Evolutionary conservation across 2,329 filamentous ascomycete species (phyloP), one percentile per base, ranked within the genome.

Genomic region (Diaporthe vaccinii): DNA sequence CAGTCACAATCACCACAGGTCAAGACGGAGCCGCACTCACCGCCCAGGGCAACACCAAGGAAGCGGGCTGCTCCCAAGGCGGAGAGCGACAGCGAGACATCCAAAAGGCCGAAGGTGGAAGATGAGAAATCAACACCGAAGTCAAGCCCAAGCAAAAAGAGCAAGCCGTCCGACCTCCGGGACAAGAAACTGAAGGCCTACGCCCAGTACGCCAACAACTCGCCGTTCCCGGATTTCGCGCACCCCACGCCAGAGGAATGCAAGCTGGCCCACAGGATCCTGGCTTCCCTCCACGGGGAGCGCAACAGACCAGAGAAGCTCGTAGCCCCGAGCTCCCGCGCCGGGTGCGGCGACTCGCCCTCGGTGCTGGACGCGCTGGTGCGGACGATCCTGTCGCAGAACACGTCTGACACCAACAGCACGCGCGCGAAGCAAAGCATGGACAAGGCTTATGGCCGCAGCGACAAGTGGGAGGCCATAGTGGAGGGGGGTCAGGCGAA

Each of bases 221-320:
- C 91, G 1, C 94, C 94, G 0, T 96, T 93, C 78, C 93, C 93
- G 0, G 86, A 91, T 74, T 94, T 92, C 81, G 79, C 84, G 3
- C 91, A 88, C 77, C 94, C 94, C 0, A 94, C 92, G 0, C 82
- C 89, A 0, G 88, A 89, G 41, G 93, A 95, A 80, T 95, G 93
- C 82, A 86, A 89, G 76, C 88, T 91, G 74, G 93, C 95, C n/a
- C 91, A 91, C 76, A 84, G 85, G 4, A 87, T 95, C 36, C 89
- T 97, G 0, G 87, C 91, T 2, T 85, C 85, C 9, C 83, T 92
- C 0, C 94, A 96, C 80, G 94, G 94, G 15, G 87, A 89, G 72
- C 88, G 93, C 36, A 82, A 84, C 55, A 89, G 90, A 0, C 94
- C 94, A 0, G 86, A 89, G 14, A 87, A 86, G 1, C 87, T 94